Conservation (phyloP, 257 asterid genomes). For the Prunella vulgaris region DNA sequence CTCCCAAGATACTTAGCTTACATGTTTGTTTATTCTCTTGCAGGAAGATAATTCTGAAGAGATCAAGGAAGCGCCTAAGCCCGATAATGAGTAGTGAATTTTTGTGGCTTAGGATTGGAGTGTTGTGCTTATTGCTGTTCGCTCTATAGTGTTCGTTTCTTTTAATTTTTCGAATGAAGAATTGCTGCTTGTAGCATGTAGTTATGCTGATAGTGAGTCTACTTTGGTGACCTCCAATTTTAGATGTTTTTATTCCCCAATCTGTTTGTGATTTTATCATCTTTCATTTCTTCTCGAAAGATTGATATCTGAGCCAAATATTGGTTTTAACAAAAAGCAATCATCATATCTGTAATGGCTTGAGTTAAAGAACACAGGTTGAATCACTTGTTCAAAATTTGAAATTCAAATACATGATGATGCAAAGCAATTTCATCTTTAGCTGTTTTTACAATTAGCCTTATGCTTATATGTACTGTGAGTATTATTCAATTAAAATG, state of each 20-base stretch:
- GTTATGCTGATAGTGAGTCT: conserved; percentile 32
- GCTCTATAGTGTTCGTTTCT: conserved; percentile 27
- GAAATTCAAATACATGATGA: background rate
- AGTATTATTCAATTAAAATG: too few relatives aligned
- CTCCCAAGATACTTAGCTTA: background rate
- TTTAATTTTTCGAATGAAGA: conserved; percentile 24
- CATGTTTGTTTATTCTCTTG: conserved; percentile 13
- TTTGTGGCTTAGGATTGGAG: conserved; percentile 29
- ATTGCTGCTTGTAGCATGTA: conserved; percentile 39
- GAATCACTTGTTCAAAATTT: background rate
- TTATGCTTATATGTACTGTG: background rate
- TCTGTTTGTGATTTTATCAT: conserved; percentile 20
- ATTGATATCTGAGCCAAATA: conserved; percentile 20
- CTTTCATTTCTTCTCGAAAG: conserved; percentile 17
- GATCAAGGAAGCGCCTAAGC: conserved; percentile 76
- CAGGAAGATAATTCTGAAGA: conserved; percentile 85
- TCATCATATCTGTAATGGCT: conserved; percentile 11
- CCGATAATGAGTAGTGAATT: conserved; percentile 59
- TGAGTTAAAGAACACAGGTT: background rate
- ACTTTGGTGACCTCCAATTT: conserved; percentile 30
- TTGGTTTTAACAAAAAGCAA: conserved; percentile 6
- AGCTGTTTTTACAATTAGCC: too few relatives aligned
- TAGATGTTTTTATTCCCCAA: conserved; percentile 27
- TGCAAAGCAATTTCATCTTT: background rate
- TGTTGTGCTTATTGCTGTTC: too few relatives aligned